phyloP scores from a whole-genome alignment of 129 eudicot species.

The Helichrysum umbraculigerum region DNA sequence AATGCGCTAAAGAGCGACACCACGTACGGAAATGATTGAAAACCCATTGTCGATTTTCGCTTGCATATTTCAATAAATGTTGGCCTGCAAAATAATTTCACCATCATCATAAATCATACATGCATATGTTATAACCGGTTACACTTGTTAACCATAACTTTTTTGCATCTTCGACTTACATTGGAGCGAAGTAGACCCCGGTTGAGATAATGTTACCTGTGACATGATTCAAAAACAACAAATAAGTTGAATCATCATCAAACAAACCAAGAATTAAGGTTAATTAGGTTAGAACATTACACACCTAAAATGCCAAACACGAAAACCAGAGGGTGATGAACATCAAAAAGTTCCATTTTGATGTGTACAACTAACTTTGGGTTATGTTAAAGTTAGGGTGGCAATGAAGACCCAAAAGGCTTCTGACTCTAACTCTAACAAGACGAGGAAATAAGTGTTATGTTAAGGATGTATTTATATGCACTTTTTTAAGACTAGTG shows the following conservation, averaged over 20 bases:
- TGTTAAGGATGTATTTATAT: constrained; percentile 24
- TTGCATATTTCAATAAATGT: constrained; percentile 32
- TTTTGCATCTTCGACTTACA: constrained; percentile 18
- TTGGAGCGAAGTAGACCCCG: constrained; percentile 46
- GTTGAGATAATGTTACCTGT: constrained; percentile 43
- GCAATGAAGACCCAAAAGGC: constrained; percentile 7
- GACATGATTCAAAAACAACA: neutral
- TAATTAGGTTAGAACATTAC: neutral
- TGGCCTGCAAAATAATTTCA: constrained; percentile 19
- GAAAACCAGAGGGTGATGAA: constrained; percentile 35
- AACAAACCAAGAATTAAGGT: neutral
- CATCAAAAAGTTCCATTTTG: constrained; percentile 30
- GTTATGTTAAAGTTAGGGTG: neutral
- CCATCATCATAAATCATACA: neutral
- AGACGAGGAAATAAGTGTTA: constrained; percentile 4
- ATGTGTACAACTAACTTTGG: neutral
- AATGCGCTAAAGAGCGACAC: constrained; percentile 41
- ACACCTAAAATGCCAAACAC: constrained; percentile 39
- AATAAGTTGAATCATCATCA: neutral
- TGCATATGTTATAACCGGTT: neutral
- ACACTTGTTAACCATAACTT: neutral
- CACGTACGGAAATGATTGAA: constrained; percentile 36
- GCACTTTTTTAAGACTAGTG: neutral
- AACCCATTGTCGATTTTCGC: constrained; percentile 39
- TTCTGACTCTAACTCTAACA: neutral